A percentile compares a stretch with the other conserved stretches of the same genome.
Evolutionary conservation across 345 rosid genomes (phyloP).

Genomic region (Lenwebbia sp.): DNA sequence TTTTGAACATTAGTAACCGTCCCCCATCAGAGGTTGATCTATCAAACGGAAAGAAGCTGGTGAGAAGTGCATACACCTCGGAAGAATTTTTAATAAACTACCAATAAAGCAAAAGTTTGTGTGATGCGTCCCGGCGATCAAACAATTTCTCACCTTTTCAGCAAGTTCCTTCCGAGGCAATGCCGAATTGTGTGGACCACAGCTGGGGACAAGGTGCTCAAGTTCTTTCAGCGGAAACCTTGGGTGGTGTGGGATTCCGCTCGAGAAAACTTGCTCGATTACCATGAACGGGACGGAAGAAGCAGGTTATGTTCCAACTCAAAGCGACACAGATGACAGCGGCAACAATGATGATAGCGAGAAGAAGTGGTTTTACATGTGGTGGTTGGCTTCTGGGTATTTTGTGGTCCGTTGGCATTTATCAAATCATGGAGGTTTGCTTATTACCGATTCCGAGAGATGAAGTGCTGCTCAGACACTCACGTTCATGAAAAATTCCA

Average conservation of each 20-base stretch:
- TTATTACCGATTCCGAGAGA: too few relatives aligned
- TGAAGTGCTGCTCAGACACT: too few relatives aligned
- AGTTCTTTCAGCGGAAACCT: slow-evolving; percentile 15
- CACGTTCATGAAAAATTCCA: too few relatives aligned
- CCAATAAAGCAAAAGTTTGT: not conserved
- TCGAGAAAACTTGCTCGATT: not conserved
- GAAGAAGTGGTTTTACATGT: not conserved
- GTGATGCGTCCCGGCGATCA: not conserved
- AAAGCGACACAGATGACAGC: not conserved
- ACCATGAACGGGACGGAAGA: not conserved
- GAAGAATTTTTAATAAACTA: not conserved
- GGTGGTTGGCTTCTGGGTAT: not conserved
- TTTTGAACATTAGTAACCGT: slow-evolving; percentile 86
- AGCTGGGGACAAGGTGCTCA: not conserved
- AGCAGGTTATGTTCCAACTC: not conserved
- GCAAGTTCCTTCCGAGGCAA: slow-evolving; percentile 14
- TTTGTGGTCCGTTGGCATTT: not conserved
- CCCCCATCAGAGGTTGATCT: slow-evolving; percentile 62
- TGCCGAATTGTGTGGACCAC: slow-evolving; percentile 20
- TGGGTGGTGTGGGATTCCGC: slow-evolving; percentile 17
- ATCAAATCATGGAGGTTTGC: not conserved
- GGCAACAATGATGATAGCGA: not conserved
- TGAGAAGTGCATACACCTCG: slow-evolving; percentile 2
- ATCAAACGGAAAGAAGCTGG: slow-evolving; percentile 63
- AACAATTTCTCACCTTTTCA: slow-evolving; percentile 3